Evolutionary conservation across 148 eudicot genomes (phyloP).

Genomic region (Fallopia convolvulus): DNA sequence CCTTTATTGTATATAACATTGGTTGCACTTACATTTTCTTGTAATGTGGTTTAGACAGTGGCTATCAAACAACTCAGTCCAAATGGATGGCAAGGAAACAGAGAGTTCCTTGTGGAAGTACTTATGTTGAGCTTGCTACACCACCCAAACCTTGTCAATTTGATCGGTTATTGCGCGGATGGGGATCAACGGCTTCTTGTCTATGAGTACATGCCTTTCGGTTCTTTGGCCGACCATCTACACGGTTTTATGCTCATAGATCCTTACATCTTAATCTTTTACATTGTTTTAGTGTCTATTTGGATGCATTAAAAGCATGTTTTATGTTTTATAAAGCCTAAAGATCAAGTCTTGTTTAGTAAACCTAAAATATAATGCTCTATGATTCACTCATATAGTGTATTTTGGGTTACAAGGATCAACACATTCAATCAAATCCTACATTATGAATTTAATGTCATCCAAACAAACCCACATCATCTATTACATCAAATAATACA

Average conservation of each 20-base stretch:
- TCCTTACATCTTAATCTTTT: neutral
- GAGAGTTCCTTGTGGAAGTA: conserved; percentile 23
- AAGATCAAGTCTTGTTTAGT: too few species aligned
- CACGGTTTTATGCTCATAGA: conserved; percentile 14
- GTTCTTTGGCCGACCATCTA: conserved; percentile 21
- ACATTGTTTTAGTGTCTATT: neutral
- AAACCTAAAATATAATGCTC: too few species aligned
- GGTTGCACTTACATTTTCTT: neutral
- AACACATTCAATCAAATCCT: too few species aligned
- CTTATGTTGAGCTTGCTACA: conserved; percentile 15
- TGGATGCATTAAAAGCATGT: neutral
- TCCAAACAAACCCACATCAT: neutral
- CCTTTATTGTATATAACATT: neutral
- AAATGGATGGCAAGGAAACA: conserved; percentile 20
- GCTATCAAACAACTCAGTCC: conserved; percentile 22
- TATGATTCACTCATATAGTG: too few species aligned
- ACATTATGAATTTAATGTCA: too few species aligned
- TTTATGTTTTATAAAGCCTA: too few species aligned
- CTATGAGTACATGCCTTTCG: conserved; percentile 20
- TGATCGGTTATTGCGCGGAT: conserved; percentile 21
- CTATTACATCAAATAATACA: too few species aligned
- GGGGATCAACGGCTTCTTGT: conserved; percentile 18
- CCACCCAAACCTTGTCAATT: conserved; percentile 19
- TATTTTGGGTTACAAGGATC: too few species aligned
- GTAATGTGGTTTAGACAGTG: conserved; percentile 15